These are phyloP conservation scores for Ustilago curta DNA, from an alignment of 1,284 basidiomycete genomes.

Conservation along the genomic window DNA sequence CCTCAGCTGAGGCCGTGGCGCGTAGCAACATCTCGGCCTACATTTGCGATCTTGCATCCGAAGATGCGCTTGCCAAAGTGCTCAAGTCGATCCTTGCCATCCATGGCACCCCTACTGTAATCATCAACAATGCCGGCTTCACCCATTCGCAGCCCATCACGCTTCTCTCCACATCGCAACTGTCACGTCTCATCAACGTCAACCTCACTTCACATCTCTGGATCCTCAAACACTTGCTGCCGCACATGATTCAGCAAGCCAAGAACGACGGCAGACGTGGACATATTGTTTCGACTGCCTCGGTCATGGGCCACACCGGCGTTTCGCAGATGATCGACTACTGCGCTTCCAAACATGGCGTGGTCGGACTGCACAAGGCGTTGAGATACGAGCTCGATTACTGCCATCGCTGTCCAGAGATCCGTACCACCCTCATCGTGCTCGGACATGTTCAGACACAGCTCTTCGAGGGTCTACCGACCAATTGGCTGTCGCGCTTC, in stretches of 20 bases:
- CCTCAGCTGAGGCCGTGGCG: background rate
- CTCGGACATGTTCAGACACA: slow-evolving; percentile 60
- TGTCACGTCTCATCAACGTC: slow-evolving; percentile 80
- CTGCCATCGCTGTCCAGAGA: slow-evolving; percentile 41
- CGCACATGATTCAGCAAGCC: slow-evolving; percentile 77
- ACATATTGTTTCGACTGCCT: slow-evolving; percentile 80
- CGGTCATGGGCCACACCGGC: slow-evolving; percentile 81
- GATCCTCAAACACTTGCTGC: slow-evolving; percentile 91
- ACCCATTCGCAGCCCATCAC: slow-evolving; percentile 87
- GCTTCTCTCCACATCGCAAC: slow-evolving; percentile 81
- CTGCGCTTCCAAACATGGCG: slow-evolving; percentile 67
- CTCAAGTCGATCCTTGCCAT: slow-evolving; percentile 24
- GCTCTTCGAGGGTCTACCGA: slow-evolving; percentile 52
- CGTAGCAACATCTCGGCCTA: slow-evolving; percentile 48
- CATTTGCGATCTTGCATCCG: slow-evolving; percentile 53
- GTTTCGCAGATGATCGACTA: slow-evolving; percentile 77
- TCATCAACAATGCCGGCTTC: slow-evolving; percentile 97
- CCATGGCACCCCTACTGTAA: slow-evolving; percentile 74
- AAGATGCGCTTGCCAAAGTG: slow-evolving; percentile 45
- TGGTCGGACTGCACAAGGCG: slow-evolving; percentile 66
- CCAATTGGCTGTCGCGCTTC: slow-evolving; percentile 49
- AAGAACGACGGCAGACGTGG: slow-evolving; percentile 75
- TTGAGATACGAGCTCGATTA: slow-evolving; percentile 65
- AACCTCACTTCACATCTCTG: slow-evolving; percentile 91
- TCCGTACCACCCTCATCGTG: slow-evolving; percentile 61